These are phyloP conservation scores for Elsinoe arachidis DNA, from an alignment of 2,329 filamentous ascomycete genomes.

Conservation along the genomic window DNA sequence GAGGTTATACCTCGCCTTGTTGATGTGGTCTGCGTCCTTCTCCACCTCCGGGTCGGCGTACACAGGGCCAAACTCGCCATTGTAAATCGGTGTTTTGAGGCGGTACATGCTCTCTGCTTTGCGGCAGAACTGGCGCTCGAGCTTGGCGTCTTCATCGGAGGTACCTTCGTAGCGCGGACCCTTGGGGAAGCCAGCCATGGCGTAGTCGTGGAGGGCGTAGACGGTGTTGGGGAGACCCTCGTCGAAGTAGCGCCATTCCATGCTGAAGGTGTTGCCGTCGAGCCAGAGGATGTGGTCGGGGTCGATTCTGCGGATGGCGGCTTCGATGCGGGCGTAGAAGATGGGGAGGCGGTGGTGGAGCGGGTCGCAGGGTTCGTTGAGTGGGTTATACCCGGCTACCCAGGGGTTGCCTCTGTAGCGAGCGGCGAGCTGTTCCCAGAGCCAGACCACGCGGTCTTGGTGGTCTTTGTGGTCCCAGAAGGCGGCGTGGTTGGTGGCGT, in stretches of 20 bases:
- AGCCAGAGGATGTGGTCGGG: slow-evolving; percentile 40
- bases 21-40: slow-evolving; percentile 30
- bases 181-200: slow-evolving; percentile 42
- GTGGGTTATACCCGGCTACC: slow-evolving; percentile 46
- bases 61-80: slow-evolving; percentile 41
- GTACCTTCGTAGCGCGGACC: slow-evolving; percentile 36
- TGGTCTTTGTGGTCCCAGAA: slow-evolving; percentile 46
- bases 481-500: slow-evolving; percentile 35
- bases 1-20: slow-evolving; percentile 35
- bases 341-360: slow-evolving; percentile 37
- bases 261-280: slow-evolving; percentile 30
- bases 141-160: slow-evolving; percentile 34
- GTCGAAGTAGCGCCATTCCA: slow-evolving; percentile 37
- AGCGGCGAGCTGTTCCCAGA: slow-evolving; percentile 41
- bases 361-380: slow-evolving; percentile 45
- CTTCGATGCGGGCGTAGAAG: slow-evolving; percentile 41
- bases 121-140: slow-evolving; percentile 38
- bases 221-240: slow-evolving; percentile 38
- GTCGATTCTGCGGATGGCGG: slow-evolving; percentile 39
- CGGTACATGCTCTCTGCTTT: slow-evolving; percentile 42
- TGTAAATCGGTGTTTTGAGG: slow-evolving; percentile 40
- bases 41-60: slow-evolving; percentile 36
- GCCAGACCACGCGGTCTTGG: slow-evolving; percentile 42
- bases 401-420: slow-evolving; percentile 39
- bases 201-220: slow-evolving; percentile 47